Percentiles rank a stretch among this genome's conserved stretches.
Evolutionary conservation across 1,284 basidiomycete genomes (phyloP).

Genomic region (Ustilago nuda): DNA sequence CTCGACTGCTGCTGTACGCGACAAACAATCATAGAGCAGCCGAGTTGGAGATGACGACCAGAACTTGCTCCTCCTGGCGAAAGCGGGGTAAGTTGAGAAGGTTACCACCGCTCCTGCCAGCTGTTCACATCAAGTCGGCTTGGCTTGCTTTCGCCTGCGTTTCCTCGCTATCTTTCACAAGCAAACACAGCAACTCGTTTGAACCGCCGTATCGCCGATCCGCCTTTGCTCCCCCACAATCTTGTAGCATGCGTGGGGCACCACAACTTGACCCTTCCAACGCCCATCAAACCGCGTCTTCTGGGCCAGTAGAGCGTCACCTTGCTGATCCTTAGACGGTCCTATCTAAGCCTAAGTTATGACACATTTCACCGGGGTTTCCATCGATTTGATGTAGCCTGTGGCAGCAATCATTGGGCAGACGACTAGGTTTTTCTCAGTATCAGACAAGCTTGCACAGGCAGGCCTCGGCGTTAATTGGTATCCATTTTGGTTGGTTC

Average conservation of each 20-base stretch:
- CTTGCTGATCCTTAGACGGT: too few relatives aligned
- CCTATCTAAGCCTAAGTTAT: too few relatives aligned
- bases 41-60: neutral
- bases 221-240: neutral
- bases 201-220: constrained; percentile 5
- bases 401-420: neutral
- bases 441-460: neutral
- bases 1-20: neutral
- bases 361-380: too few relatives aligned
- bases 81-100: neutral
- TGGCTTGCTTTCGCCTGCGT: neutral
- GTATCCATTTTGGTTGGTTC: neutral
- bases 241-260: neutral
- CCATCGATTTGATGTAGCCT: too few relatives aligned
- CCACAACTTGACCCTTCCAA: neutral
- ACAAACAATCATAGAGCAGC: constrained; percentile 1
- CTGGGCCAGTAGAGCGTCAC: too few relatives aligned
- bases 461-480: neutral
- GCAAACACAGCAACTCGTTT: neutral
- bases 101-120: neutral
- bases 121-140: neutral
- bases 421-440: neutral
- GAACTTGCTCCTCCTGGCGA: neutral
- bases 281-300: too few relatives aligned
- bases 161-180: constrained; percentile 1